phyloP scores from a whole-genome alignment of 176 grass and related monocot genomes.

The Oryza coarctata region DNA sequence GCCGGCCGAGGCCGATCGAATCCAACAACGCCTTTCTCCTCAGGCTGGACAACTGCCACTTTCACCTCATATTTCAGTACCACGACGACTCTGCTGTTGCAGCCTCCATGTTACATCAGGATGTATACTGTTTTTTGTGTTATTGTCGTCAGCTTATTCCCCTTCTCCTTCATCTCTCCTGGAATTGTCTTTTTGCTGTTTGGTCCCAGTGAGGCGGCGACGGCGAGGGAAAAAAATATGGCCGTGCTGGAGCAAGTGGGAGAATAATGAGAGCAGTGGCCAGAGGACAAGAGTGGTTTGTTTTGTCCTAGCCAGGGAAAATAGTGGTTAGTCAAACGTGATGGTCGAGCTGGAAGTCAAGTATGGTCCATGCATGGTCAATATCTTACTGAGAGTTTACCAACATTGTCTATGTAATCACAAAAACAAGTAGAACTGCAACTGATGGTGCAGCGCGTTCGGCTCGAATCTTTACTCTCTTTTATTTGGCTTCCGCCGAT shows the following conservation, averaged over 20 bases:
- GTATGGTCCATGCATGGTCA: slow-evolving; percentile 25
- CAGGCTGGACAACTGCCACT: slow-evolving; percentile 45
- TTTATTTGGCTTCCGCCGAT: too few species aligned
- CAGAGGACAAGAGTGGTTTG: slow-evolving; percentile 40
- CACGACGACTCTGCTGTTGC: neutral
- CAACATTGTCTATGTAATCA: neutral
- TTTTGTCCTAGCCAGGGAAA: neutral
- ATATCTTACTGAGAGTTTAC: neutral
- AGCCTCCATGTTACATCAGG: neutral
- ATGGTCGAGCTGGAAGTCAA: slow-evolving; percentile 28
- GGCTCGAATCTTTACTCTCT: neutral
- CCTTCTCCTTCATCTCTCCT: neutral
- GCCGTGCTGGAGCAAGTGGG: slow-evolving; percentile 13
- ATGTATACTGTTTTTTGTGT: neutral
- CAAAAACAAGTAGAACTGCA: neutral
- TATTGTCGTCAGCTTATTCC: slow-evolving; percentile 2
- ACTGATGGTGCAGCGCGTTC: neutral
- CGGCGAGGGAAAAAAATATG: too few species aligned
- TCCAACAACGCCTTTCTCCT: neutral
- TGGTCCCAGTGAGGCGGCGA: slow-evolving; percentile 1
- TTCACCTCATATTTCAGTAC: slow-evolving; percentile 9
- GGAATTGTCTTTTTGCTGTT: slow-evolving; percentile 28
- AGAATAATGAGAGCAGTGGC: slow-evolving; percentile 18
- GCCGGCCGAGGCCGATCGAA: neutral
- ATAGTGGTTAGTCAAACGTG: slow-evolving; percentile 37